Evolutionary conservation across 495 filamentous ascomycete genomes (phyloP), one percentile per base, ranked within the genome.

Genomic region (Ramalina peruviana): DNA sequence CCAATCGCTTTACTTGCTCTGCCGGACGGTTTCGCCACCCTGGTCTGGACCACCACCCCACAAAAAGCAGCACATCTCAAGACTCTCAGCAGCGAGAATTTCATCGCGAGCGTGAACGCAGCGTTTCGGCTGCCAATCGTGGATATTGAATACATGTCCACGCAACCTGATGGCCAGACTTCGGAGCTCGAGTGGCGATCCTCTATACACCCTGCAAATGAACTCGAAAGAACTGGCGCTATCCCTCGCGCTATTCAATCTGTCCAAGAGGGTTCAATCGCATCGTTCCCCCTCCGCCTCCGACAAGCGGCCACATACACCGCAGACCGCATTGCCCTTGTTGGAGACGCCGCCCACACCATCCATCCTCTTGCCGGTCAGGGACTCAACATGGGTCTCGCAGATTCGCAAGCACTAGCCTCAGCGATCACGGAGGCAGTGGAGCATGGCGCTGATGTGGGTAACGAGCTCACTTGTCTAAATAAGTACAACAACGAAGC

Each of bases 321-420:
- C 51, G 85, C 81, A 1, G 83, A 92, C 54, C 82, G 92, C 3
- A 71, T 94, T 10, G 92, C 88, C 0, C 76, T 98, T 1, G 77
- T 96, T 36, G 92, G 89, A 44, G 92, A 98, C 58, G 92, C 92
- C 3, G 93, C 92, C 7, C 92, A 98, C 61, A 89, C 88, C 23
- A 80, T 94, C 57, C 92, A 98, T 62, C 92, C 92, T 0, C 78
- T 98, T 23, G 92, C 88, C 1, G 92, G 92, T 5, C 92, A 97
- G 62, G 92, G 92, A 1, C 74, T 98, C 15, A 98, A 98, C 60
- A 86, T 93, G 57, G 92, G 92, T 4, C 79, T 94, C 49, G 86
- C 78, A 16, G 92, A 98, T 61, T 82, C 90, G 1, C 77, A 85
- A 46, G 79, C 81, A 37, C 74, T 98, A 6, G 78, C 78, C 9